A percentile compares a stretch with the other conserved stretches of the same genome.
These are phyloP conservation scores for Xylaria sp. DNA, from an alignment of 495 filamentous ascomycete species.

Conservation along the genomic window DNA sequence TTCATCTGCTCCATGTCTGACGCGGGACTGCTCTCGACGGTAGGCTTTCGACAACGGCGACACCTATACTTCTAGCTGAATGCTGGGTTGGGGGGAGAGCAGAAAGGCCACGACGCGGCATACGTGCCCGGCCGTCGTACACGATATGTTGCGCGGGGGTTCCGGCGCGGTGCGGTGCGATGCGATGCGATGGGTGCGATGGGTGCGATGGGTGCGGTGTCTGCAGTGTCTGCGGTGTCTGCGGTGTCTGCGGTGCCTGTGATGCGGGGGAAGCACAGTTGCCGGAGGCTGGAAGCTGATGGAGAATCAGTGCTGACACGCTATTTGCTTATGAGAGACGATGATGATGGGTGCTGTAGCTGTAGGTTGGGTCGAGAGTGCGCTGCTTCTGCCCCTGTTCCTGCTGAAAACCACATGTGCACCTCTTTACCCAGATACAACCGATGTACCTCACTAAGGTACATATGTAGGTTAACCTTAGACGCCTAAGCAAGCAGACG, in stretches of 20 bases:
- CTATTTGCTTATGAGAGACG: constrained; percentile 21
- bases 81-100: background rate
- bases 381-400: background rate
- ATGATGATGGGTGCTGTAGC: background rate
- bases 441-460: background rate
- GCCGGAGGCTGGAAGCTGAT: constrained; percentile 3
- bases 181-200: background rate
- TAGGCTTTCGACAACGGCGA: background rate
- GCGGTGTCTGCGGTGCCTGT: background rate
- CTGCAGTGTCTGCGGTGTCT: no score
- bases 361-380: background rate
- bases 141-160: constrained; percentile 8
- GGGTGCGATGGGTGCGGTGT: constrained; percentile 11
- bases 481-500: no score
- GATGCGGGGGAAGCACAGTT: constrained; percentile 19
- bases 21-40: background rate
- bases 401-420: no score
- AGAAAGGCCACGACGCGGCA: background rate
- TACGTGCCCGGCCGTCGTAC: constrained; percentile 16
- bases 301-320: background rate
- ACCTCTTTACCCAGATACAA: no score
- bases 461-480: no score
- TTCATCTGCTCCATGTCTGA: constrained; percentile 27
- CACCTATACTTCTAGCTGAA: background rate
- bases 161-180: constrained; percentile 15